These are phyloP conservation scores for Naematelia encephala DNA, from an alignment of 768 basidiomycete species.

Conservation along the genomic window DNA sequence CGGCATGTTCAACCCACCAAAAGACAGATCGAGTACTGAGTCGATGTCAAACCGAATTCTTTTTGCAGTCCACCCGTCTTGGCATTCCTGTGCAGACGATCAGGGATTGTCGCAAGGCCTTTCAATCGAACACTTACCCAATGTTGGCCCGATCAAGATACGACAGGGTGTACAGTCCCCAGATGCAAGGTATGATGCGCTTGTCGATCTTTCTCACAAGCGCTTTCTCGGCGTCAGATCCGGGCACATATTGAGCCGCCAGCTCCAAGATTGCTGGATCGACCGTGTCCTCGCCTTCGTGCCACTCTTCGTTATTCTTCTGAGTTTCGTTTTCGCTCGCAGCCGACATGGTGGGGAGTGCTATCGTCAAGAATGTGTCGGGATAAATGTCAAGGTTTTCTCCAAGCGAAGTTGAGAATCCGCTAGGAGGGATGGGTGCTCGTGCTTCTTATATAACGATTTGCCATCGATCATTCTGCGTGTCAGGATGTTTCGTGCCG, in stretches of 20 bases:
- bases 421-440: too few species aligned
- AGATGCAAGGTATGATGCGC: conserved; percentile 38
- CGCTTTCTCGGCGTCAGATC: conserved; percentile 31
- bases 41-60: conserved; percentile 45
- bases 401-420: too few species aligned
- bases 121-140: conserved; percentile 4
- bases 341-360: neutral
- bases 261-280: conserved; percentile 26
- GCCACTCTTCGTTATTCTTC: conserved; percentile 32
- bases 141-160: conserved; percentile 49
- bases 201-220: conserved; percentile 42
- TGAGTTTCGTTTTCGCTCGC: neutral
- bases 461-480: too few species aligned
- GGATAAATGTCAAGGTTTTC: too few species aligned
- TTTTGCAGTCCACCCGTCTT: conserved; percentile 47
- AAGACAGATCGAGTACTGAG: conserved; percentile 47
- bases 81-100: conserved; percentile 32
- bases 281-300: conserved; percentile 18
- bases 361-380: too few species aligned
- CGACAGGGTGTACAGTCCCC: conserved; percentile 36
- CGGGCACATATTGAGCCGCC: conserved; percentile 33
- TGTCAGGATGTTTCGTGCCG: too few species aligned
- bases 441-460: too few species aligned
- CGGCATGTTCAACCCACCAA: conserved; percentile 7
- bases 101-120: neutral